Percentiles rank a stretch among this genome's conserved stretches.
phyloP scores from a whole-genome alignment of 345 rosid genomes.

The Aethionema arabicum region DNA sequence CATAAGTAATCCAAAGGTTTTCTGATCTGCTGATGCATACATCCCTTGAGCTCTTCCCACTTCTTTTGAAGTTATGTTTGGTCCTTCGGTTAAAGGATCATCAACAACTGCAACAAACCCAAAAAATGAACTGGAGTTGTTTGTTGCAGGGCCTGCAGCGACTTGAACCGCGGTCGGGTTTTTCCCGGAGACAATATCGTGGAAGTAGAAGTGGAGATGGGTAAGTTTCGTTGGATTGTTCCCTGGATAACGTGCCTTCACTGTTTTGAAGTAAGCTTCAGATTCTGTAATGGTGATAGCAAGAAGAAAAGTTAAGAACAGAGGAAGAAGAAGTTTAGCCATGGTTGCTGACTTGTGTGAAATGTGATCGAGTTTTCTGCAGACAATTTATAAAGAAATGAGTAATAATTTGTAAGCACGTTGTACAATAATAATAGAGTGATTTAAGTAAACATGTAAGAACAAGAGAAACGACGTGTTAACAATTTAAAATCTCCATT shows the following conservation, averaged over 20 bases:
- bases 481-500: background rate
- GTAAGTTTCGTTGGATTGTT: constrained; percentile 6
- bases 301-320: background rate
- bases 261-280: constrained; percentile 3
- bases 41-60: constrained; percentile 60
- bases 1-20: constrained; percentile 39
- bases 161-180: background rate
- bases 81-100: constrained; percentile 42
- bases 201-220: constrained; percentile 20
- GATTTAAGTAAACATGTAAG: too few relatives aligned
- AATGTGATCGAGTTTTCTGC: background rate
- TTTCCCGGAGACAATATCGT: background rate
- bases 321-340: constrained; percentile 6
- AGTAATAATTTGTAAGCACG: too few relatives aligned
- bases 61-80: constrained; percentile 45
- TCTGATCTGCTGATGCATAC: constrained; percentile 32
- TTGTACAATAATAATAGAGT: too few relatives aligned
- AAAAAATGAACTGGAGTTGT: constrained; percentile 42
- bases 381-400: background rate
- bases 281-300: background rate
- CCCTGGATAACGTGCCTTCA: constrained; percentile 6
- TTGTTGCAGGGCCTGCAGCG: background rate
- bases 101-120: constrained; percentile 45
- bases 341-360: background rate
- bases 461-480: background rate